Evolutionary conservation across 768 basidiomycete genomes (phyloP).

Genomic region (Antrodiella citrinella): DNA sequence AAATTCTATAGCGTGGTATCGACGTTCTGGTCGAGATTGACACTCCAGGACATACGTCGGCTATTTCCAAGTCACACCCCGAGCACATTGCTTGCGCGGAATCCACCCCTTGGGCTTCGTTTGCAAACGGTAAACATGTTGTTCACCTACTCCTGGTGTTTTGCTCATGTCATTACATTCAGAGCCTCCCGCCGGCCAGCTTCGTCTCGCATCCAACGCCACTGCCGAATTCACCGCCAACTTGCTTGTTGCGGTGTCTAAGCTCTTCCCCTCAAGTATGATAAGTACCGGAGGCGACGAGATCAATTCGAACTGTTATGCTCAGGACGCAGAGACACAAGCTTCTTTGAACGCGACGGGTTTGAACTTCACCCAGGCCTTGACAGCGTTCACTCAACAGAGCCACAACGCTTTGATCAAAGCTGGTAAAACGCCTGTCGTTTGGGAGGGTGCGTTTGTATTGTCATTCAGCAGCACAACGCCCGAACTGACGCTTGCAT

Average conservation of each 20-base stretch:
- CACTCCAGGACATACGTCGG: constrained; percentile 42
- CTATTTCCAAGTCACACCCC: constrained; percentile 34
- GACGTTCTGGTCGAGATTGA: constrained; percentile 43
- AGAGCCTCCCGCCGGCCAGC: constrained; percentile 42
- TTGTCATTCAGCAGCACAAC: neutral
- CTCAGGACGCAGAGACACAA: constrained; percentile 26
- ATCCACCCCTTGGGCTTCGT: constrained; percentile 25
- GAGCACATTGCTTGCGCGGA: constrained; percentile 36
- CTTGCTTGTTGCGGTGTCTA: constrained; percentile 23
- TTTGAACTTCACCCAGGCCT: constrained; percentile 31
- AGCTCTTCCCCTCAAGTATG: constrained; percentile 23
- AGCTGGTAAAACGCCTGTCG: constrained; percentile 38
- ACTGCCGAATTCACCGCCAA: constrained; percentile 25
- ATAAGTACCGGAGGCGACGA: constrained; percentile 42
- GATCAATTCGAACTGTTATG: constrained; percentile 31
- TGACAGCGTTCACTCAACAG: constrained; percentile 26
- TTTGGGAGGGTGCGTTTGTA: constrained; percentile 29
- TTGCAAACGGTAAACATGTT: constrained; percentile 21
- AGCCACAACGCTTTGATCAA: constrained; percentile 24
- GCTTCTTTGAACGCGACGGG: constrained; percentile 21
- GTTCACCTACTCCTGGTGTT: neutral
- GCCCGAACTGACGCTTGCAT: neutral
- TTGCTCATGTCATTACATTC: neutral
- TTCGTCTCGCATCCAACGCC: constrained; percentile 28
- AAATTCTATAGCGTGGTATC: constrained; percentile 33